Percentiles rank a stretch among this genome's conserved stretches.
Evolutionary conservation across 805 yeast genomes (phyloP).

Genomic region (Jamesozyma spencerorum): DNA sequence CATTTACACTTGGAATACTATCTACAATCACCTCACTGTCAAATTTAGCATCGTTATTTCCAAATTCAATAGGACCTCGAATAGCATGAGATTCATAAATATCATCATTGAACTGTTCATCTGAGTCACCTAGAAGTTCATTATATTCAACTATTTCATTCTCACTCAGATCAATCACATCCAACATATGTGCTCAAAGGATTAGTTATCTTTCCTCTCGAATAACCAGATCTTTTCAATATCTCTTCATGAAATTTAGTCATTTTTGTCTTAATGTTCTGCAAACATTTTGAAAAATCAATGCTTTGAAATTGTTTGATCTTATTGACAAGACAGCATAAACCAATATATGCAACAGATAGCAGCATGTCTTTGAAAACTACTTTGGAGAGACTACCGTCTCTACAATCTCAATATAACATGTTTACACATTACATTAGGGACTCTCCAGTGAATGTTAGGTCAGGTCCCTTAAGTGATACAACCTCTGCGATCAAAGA

Average conservation of each 20-base stretch:
- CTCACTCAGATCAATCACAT: neutral
- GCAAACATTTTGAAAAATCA: no score
- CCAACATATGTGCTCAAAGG: no score
- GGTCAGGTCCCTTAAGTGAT: slow-evolving; percentile 22
- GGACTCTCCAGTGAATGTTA: slow-evolving; percentile 9
- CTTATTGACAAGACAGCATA: no score
- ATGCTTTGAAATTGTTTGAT: no score
- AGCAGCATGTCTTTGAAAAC: slow-evolving; percentile 3
- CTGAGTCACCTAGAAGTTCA: neutral
- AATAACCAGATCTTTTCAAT: no score
- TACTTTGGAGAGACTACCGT: slow-evolving; percentile 9
- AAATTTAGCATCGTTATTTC: neutral
- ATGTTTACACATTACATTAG: slow-evolving; percentile 36
- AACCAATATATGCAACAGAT: no score
- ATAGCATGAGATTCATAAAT: neutral
- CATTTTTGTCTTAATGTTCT: no score
- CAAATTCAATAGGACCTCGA: neutral
- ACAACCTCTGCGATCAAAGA: slow-evolving; percentile 57
- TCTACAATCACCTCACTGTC: neutral
- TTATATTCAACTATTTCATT: neutral
- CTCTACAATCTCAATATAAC: slow-evolving; percentile 27
- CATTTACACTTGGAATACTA: neutral
- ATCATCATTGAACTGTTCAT: neutral
- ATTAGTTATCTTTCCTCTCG: no score
- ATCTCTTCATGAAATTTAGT: no score